Percentiles rank a stretch among this genome's conserved stretches.
phyloP scores from a whole-genome alignment of 2,329 filamentous ascomycete genomes.

The Talaromyces amestolkiae region DNA sequence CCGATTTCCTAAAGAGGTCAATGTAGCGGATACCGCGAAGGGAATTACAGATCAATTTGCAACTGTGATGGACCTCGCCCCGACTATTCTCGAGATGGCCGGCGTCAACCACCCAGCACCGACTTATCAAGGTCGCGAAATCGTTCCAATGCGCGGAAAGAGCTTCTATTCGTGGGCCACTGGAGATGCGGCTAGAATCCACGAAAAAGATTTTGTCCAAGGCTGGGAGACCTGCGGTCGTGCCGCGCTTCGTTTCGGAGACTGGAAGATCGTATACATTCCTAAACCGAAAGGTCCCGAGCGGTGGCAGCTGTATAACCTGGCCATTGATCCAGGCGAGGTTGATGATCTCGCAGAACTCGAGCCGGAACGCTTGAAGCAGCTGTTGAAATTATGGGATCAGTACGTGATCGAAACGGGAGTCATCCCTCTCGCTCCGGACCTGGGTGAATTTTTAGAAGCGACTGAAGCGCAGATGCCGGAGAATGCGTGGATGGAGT shows the following conservation, averaged over 20 bases:
- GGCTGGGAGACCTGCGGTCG: conserved; percentile 59
- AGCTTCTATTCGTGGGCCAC: background rate
- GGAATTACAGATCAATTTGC: conserved; percentile 56
- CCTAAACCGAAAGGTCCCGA: conserved; percentile 53
- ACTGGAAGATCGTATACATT: conserved; percentile 60
- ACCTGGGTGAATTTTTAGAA: conserved; percentile 57
- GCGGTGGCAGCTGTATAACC: background rate
- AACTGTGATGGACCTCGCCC: conserved; percentile 54
- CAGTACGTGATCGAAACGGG: conserved; percentile 59
- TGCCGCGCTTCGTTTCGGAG: conserved; percentile 54
- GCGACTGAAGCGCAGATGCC: conserved; percentile 65
- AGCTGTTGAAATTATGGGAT: conserved; percentile 56
- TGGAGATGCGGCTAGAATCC: conserved; percentile 36
- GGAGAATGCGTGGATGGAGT: conserved; percentile 65
- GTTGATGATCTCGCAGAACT: conserved; percentile 44
- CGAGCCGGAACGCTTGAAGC: conserved; percentile 46
- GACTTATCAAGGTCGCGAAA: background rate
- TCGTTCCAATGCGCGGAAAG: background rate
- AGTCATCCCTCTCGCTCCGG: conserved; percentile 59
- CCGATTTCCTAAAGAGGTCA: background rate
- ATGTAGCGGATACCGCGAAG: conserved; percentile 48
- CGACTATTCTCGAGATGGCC: conserved; percentile 45
- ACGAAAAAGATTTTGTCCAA: conserved; percentile 52
- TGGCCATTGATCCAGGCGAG: conserved; percentile 33
- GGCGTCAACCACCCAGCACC: conserved; percentile 27